Base-by-base conservation (phyloP, 208 protist species). In the Leishmania guyanensis region DNA sequence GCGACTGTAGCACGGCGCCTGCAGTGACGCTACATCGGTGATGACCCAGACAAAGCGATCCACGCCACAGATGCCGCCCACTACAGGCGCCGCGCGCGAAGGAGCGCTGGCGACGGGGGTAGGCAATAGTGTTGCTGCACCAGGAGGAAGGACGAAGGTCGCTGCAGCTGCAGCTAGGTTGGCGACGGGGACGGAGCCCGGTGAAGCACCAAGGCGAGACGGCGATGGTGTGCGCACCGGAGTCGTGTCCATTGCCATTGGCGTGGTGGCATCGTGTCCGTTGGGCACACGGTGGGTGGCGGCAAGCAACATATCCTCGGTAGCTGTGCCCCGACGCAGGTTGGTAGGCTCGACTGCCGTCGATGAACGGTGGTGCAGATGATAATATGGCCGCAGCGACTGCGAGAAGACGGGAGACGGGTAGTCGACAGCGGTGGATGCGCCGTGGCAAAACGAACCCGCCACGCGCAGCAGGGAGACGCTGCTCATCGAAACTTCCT, bases 1-100 rank as follows among this genome's bases (percentile, higher is more conserved):
- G 70, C 78, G 78, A 58, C 78, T 82, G 70, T 82, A 82, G 68
- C 68, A 77, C 70, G 78, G 76, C 76, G 60, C 76, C 76, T 79
- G 36, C 48, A 71, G 60, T n/a, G 36, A 50, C 4, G 64, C 20
- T 22, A 79, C 46, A 29, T 69, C 46, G 10, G 64, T 43, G 39
- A 79, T 72, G 16, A 79, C 53, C 77, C 66, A 81, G 43, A 79
- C 6, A 68, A 73, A 72, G 1, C 73, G 82, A 48, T 77, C 74
- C 53, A 65, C 56, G 53, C 54, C 54, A 26, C 22, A 3, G 74
- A 3, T 56, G 20, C 56, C 33, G 36, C 68, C 39, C 43, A 46
- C 43, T 26, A 53, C 43, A 43, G 68, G 20, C 68, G 26, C 39
- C 68, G 26, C 33, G 20, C 8, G 46, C 68, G 22, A 51, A 48